Conservation (phyloP, 1,139 yeast species). For the Nakaseomyces nivariensis region DNA sequence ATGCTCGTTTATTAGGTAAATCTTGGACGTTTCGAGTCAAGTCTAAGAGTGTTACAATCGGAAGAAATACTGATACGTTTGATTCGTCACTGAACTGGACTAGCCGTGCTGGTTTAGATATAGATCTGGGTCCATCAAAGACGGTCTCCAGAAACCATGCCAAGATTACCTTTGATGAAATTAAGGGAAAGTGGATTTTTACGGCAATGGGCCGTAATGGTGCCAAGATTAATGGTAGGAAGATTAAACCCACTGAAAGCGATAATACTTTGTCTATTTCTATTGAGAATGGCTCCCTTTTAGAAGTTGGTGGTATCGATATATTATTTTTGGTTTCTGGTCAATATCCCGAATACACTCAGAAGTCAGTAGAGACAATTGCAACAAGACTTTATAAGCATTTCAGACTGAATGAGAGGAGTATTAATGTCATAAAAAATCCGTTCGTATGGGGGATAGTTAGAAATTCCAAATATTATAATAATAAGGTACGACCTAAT, state of each 20-base stretch:
- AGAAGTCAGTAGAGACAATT: slow-evolving; percentile 17
- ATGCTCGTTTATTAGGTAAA: slow-evolving; percentile 77
- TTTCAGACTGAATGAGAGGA: slow-evolving; percentile 27
- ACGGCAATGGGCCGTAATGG: slow-evolving; percentile 84
- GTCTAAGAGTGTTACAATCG: slow-evolving; percentile 48
- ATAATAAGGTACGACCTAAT: slow-evolving; percentile 3
- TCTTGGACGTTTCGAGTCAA: slow-evolving; percentile 90
- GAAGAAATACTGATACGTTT: slow-evolving; percentile 60
- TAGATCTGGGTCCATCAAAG: slow-evolving; percentile 93
- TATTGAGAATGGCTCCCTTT: slow-evolving; percentile 70
- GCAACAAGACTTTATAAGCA: slow-evolving; percentile 40
- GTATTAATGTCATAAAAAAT: slow-evolving; percentile 17
- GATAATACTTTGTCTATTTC: slow-evolving; percentile 42
- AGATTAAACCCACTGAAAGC: slow-evolving; percentile 34
- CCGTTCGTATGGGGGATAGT: slow-evolving; percentile 15
- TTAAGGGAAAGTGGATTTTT: slow-evolving; percentile 75
- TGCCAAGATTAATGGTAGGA: slow-evolving; percentile 70
- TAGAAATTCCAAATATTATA: slow-evolving; percentile 12
- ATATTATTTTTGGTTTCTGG: slow-evolving; percentile 98
- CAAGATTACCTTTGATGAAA: slow-evolving; percentile 63
- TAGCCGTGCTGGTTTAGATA: slow-evolving; percentile 40
- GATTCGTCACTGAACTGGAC: slow-evolving; percentile 9
- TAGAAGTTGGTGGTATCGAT: slow-evolving; percentile 94
- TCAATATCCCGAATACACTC: slow-evolving; percentile 5
- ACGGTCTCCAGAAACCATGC: slow-evolving; percentile 92